These are phyloP conservation scores for Hericium coralloides DNA, from an alignment of 768 basidiomycete species.

Conservation along the genomic window DNA sequence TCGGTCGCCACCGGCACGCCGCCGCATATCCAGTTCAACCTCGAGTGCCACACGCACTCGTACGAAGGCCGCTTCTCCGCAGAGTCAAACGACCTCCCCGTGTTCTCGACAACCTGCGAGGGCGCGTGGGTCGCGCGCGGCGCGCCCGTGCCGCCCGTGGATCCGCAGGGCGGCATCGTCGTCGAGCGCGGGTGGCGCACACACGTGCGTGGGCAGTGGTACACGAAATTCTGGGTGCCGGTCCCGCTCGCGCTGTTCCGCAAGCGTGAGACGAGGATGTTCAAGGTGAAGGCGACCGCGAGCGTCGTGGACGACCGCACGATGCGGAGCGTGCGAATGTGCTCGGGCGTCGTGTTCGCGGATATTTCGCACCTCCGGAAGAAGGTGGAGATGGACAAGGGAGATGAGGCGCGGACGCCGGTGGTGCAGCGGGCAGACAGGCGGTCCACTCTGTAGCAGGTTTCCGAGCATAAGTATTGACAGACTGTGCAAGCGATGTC, in stretches of 20 bases:
- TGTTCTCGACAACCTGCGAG: constrained; percentile 5
- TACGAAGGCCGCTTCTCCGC: constrained; percentile 15
- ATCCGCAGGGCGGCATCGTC: constrained; percentile 9
- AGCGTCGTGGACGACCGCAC: constrained; percentile 11
- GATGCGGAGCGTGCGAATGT: constrained; percentile 7
- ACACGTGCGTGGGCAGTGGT: constrained; percentile 10
- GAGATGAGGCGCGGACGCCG: not conserved
- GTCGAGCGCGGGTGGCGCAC: constrained; percentile 11
- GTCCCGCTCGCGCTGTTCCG: constrained; percentile 13
- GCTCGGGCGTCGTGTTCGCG: constrained; percentile 10
- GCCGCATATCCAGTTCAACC: constrained; percentile 4
- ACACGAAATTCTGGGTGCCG: constrained; percentile 14
- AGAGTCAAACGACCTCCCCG: constrained; percentile 11
- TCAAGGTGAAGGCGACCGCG: constrained; percentile 7
- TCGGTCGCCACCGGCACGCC: not conserved
- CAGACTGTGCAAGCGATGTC: too few relatives aligned
- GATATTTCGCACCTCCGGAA: constrained; percentile 15
- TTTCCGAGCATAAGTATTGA: too few relatives aligned
- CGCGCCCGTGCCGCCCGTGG: not conserved
- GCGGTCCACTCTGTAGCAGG: too few relatives aligned
- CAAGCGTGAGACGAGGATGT: constrained; percentile 14
- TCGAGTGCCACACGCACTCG: constrained; percentile 11
- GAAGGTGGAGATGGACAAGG: constrained; percentile 10
- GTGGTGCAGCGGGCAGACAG: not conserved
- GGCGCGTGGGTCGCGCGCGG: constrained; percentile 1